Base-by-base conservation (phyloP, 768 basidiomycete species). In the Clitopilus passeckerianus region DNA sequence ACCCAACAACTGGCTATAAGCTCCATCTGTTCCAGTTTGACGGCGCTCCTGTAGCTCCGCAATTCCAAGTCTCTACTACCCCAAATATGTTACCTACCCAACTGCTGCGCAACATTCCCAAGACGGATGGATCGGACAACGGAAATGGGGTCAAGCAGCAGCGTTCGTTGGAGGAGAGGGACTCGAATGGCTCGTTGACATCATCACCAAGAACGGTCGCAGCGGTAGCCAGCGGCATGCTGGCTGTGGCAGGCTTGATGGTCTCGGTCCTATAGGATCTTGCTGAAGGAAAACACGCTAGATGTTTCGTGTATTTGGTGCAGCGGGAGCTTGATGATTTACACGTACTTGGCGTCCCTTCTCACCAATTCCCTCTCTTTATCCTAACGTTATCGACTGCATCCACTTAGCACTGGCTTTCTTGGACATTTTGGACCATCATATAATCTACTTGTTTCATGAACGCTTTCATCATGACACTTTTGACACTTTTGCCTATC, bases 21-120 rank as follows among this genome's bases (percentile, higher is more conserved):
- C 80, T 98, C 4, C 89, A 90, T 65, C 62, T 98, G 57, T 91
- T 88, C 77, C 74, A 83, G 63, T 92, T 80, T 59, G 91, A 96
- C 66, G 94, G 93, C 1, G 67, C 84, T 0, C 89, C 91, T 1
- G 71, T 93, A 34, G 80, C 92, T 0, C 92, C 92, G 5, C 72
- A 82, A 76, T 87, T 83, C 78, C 84, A 74, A 44, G 54, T 88
- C 23, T 84, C 90, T n/a, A 57, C 78, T 14, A 83, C 86, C 9
- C 93, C 95, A 23, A 89, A 86, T 72, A 96, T 97, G 94, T 75
- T 93, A 30, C 95, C 95, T 1, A 90, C 89, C 4, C 78, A 77
- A 64, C 50, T 68, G 52, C 74, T 96, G 59, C 80, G 89, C 62
- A 90, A 87, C 34, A 71, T 81, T 2, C 24, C 70, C 14, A 10